Evolutionary conservation across 371 early-diverging fungal species (phyloP), one percentile per base, ranked within the genome.

Genomic region (Polyrhizophydium stewartii): DNA sequence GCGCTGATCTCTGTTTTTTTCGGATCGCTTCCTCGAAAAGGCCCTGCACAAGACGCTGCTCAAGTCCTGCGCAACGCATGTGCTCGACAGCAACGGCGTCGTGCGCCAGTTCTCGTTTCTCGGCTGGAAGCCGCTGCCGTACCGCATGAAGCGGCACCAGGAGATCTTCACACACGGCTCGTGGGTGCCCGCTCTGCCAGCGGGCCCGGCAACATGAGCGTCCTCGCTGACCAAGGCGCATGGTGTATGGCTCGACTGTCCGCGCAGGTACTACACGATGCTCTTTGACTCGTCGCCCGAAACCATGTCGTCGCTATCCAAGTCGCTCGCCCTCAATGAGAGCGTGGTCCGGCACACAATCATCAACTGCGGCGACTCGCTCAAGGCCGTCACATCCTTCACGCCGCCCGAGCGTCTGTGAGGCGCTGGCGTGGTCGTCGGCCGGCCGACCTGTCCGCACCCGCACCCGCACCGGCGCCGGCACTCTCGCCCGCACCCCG

Each of bases 261-360:
- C 13, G 35, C 37, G 30, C 47, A 88, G 88, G 49, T 88, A 86
- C 64, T 89, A 84, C 83, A 64, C 86, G 30, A 89, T 92, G 89
- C 87, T 87, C 60, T 92, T 90, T 67, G 87, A 89, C 62, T 80
- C 89, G 38, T 85, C 87, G 28, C 89, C 90, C 1, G 61, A 77
- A 40, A 80, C 79, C 12, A 72, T 87, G 63, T 72, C 72, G 59
- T 78, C 82, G 33, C 70, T 90, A 56, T 74, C 77, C 66, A 86
- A 86, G 66, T 76, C 79, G 47, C 79, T 90, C 46, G 67, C 74
- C 37, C 81, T 84, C 55, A 89, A 91, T 68, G 84, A 90, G 49
- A 83, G 87, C 56, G 90, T 92, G 3, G 80, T 90, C 51, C 84
- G 90, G 28, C 89, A 88, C 63, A 86, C 87, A 25, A 77, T 90